Conservation (phyloP, 192 early-diverging fungal species). For the Coemansia sp. region DNA sequence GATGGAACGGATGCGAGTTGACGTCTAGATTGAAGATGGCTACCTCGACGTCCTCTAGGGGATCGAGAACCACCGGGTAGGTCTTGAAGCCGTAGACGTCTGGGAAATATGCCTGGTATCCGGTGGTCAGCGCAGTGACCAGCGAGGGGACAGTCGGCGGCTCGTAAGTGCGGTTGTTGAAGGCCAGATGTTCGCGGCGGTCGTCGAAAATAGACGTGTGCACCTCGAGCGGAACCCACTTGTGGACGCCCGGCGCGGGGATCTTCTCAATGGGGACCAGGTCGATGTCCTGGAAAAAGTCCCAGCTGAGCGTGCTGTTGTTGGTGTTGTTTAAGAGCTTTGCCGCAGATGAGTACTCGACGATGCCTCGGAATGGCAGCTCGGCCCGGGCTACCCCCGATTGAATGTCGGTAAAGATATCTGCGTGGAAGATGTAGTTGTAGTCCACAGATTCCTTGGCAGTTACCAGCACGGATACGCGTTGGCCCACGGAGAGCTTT, state of each 20-base stretch:
- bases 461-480: slow-evolving; percentile 77
- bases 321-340: slow-evolving; percentile 22
- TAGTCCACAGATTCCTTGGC: slow-evolving; percentile 59
- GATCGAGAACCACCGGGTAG: slow-evolving; percentile 63
- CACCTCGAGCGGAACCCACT: slow-evolving; percentile 60
- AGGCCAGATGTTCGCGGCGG: slow-evolving; percentile 74
- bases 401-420: slow-evolving; percentile 60
- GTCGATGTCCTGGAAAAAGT: slow-evolving; percentile 61
- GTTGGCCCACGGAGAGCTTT: slow-evolving; percentile 72
- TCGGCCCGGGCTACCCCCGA: slow-evolving; percentile 35
- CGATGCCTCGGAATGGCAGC: slow-evolving; percentile 36
- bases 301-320: slow-evolving; percentile 44
- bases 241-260: slow-evolving; percentile 36
- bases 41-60: slow-evolving; percentile 67
- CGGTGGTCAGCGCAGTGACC: slow-evolving; percentile 66
- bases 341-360: slow-evolving; percentile 39
- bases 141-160: slow-evolving; percentile 67
- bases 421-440: slow-evolving; percentile 76
- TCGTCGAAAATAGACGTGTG: slow-evolving; percentile 66
- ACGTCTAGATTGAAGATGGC: slow-evolving; percentile 77
- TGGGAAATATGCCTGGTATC: slow-evolving; percentile 58
- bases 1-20: slow-evolving; percentile 79
- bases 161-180: slow-evolving; percentile 73
- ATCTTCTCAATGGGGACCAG: slow-evolving; percentile 59
- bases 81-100: slow-evolving; percentile 70